Percentiles rank a stretch among this genome's conserved stretches.
These are phyloP conservation scores for Chrysosporium keratinophilum DNA, from an alignment of 2,329 filamentous ascomycete species.

Conservation along the genomic window DNA sequence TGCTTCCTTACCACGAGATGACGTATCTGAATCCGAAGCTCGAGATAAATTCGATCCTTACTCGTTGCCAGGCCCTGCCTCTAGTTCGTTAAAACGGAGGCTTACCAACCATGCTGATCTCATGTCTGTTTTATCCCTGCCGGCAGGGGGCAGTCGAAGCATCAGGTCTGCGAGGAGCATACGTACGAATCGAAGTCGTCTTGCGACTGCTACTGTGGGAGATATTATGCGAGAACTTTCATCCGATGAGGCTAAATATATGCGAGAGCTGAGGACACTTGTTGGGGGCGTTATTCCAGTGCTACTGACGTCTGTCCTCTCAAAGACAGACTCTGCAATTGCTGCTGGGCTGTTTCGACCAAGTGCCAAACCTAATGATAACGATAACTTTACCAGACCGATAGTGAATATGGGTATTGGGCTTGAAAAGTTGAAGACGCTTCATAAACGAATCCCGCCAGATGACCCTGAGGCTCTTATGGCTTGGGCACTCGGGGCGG, in stretches of 20 bases:
- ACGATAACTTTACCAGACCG: slow-evolving; percentile 63
- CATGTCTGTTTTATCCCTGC: slow-evolving; percentile 75
- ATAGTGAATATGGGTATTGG: slow-evolving; percentile 91
- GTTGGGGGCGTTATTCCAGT: slow-evolving; percentile 94
- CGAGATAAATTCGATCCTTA: slow-evolving; percentile 37
- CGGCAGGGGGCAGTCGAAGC: slow-evolving; percentile 49
- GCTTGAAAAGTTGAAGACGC: slow-evolving; percentile 68
- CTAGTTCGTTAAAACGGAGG: slow-evolving; percentile 54
- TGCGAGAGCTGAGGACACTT: slow-evolving; percentile 79
- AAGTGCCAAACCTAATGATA: slow-evolving; percentile 43
- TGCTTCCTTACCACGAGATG: slow-evolving; percentile 8
- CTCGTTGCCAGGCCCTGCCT: slow-evolving; percentile 39
- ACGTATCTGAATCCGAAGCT: slow-evolving; percentile 31
- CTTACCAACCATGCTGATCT: slow-evolving; percentile 88
- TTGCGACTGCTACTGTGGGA: slow-evolving; percentile 57
- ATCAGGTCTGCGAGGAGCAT: slow-evolving; percentile 69
- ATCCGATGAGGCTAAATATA: slow-evolving; percentile 77
- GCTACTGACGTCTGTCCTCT: slow-evolving; percentile 72
- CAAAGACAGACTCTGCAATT: slow-evolving; percentile 54
- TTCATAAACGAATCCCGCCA: slow-evolving; percentile 71
- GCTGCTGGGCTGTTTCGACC: slow-evolving; percentile 58
- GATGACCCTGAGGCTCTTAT: slow-evolving; percentile 62
- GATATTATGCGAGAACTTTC: slow-evolving; percentile 72
- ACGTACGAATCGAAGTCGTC: slow-evolving; percentile 58
- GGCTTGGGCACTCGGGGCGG: slow-evolving; percentile 68